Conservation (phyloP, 495 filamentous ascomycete genomes). For the Aspergillus taichungensis region DNA sequence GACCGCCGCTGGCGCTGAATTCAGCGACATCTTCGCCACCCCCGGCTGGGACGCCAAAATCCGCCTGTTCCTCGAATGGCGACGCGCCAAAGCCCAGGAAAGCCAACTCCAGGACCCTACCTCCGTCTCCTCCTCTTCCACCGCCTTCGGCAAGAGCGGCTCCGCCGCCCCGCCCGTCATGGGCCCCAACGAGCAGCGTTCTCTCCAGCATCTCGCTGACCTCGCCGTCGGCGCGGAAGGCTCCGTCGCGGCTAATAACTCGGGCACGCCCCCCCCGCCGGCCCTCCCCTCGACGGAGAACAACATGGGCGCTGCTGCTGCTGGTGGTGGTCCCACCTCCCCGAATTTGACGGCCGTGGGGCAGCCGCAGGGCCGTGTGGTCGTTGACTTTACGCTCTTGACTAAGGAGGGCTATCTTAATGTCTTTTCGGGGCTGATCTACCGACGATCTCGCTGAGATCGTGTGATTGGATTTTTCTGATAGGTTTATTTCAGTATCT, state of each 20-base stretch:
- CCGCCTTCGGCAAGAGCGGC: conserved; percentile 11
- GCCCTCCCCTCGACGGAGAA: conserved; percentile 22
- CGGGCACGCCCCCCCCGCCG: conserved; percentile 27
- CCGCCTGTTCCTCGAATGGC: conserved; percentile 39
- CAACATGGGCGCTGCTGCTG: conserved; percentile 11
- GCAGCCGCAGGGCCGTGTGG: conserved; percentile 25
- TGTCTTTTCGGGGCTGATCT: conserved; percentile 37
- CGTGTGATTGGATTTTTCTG: background rate
- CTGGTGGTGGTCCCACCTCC: conserved; percentile 16
- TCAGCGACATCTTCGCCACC: conserved; percentile 32
- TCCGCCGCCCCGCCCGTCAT: conserved; percentile 29
- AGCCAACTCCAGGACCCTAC: conserved; percentile 27
- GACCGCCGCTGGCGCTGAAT: conserved; percentile 18
- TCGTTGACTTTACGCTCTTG: conserved; percentile 38
- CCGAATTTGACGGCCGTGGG: conserved; percentile 19
- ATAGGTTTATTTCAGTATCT: background rate
- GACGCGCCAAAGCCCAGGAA: conserved; percentile 32
- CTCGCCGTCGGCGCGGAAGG: conserved; percentile 46
- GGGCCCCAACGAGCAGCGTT: conserved; percentile 41
- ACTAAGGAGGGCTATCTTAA: conserved; percentile 39
- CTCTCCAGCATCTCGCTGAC: conserved; percentile 57
- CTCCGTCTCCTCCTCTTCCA: too few species aligned
- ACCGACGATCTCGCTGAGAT: conserved; percentile 24
- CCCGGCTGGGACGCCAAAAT: conserved; percentile 38
- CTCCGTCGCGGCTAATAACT: conserved; percentile 24